Evolutionary conservation across 345 rosid species (phyloP), one percentile per base, ranked within the genome.

Genomic region (Conringia planisiliqua): DNA sequence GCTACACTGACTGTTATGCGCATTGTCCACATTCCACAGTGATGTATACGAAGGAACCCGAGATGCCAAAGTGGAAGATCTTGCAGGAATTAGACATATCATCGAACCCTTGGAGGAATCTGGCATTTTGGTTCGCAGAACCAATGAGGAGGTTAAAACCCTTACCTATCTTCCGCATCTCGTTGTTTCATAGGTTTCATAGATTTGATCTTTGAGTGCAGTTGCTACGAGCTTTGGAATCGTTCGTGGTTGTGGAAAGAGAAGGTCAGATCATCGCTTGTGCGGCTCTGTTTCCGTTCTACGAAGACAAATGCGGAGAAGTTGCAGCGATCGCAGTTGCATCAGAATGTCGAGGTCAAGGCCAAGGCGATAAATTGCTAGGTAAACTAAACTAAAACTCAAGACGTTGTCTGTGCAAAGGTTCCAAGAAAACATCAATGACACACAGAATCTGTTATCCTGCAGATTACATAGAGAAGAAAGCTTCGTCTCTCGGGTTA

Each of bases 11-110:
- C n/a, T n/a, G n/a, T n/a, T n/a, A n/a, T n/a, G n/a, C n/a, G n/a
- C n/a, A n/a, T n/a, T n/a, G n/a, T n/a, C n/a, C n/a, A n/a, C n/a
- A n/a, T n/a, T n/a, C n/a, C n/a, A n/a, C n/a, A n/a, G 99, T 79
- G 97, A 95, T 81, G 84, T 91, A 52, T 94, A 91, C 44, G 97
- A 94, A 81, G 97, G 97, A 58, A 84, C 97, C 14, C 78, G 97
- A 63, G 87, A 82, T 86, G 90, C 96, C 14, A 87, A 70, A 79
- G 87, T 78, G 70, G 76, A 85, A 3, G 97, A 95, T 82, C 78
- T 87, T 29, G 63, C 80, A 58, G 97, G 97, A 70, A 93, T 91
- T 55, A 91, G 82, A 83, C 86, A 85, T 62, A 65, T 89, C 48
- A 68, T 91, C 73, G 82, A 78, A 72, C 96, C 98, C 52, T 81